phyloP scores from a whole-genome alignment of 768 basidiomycete species.

The Leccinum broughii region DNA sequence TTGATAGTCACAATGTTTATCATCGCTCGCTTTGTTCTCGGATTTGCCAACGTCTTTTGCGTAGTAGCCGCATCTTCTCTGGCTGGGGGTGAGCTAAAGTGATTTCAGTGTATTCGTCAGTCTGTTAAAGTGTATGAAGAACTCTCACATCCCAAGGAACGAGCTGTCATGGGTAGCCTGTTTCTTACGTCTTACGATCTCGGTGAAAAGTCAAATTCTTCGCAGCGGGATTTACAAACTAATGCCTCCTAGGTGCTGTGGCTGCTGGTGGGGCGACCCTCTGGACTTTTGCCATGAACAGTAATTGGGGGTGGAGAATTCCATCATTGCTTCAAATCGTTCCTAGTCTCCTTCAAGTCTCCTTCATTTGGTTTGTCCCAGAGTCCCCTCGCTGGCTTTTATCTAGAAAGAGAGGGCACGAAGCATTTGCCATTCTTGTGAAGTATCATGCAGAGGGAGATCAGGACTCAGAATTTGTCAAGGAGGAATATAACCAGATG shows the following conservation, averaged over 20 bases:
- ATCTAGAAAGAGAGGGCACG: constrained; percentile 50
- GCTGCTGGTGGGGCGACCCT: constrained; percentile 53
- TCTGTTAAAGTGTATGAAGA: neutral
- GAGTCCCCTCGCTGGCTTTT: constrained; percentile 68
- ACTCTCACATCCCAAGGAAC: constrained; percentile 11
- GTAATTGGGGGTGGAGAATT: constrained; percentile 66
- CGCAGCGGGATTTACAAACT: neutral
- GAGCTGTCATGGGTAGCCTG: neutral
- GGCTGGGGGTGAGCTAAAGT: constrained; percentile 15
- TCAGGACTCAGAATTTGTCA: neutral
- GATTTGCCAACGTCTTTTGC: constrained; percentile 14
- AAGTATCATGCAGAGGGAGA: constrained; percentile 59
- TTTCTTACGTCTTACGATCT: neutral
- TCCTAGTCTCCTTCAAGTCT: constrained; percentile 52
- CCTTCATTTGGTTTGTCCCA: constrained; percentile 57
- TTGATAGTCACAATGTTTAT: constrained; percentile 16
- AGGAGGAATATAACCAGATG: neutral
- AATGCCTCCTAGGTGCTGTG: constrained; percentile 8
- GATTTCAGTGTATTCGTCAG: no score
- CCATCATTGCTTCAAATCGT: constrained; percentile 55
- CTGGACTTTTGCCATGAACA: constrained; percentile 59
- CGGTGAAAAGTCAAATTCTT: neutral
- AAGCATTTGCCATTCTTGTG: constrained; percentile 47
- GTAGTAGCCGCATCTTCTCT: constrained; percentile 22
- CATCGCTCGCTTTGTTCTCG: constrained; percentile 20